Base-by-base conservation (phyloP, 108 stramenopile species). In the Parietichytrium sp. region DNA sequence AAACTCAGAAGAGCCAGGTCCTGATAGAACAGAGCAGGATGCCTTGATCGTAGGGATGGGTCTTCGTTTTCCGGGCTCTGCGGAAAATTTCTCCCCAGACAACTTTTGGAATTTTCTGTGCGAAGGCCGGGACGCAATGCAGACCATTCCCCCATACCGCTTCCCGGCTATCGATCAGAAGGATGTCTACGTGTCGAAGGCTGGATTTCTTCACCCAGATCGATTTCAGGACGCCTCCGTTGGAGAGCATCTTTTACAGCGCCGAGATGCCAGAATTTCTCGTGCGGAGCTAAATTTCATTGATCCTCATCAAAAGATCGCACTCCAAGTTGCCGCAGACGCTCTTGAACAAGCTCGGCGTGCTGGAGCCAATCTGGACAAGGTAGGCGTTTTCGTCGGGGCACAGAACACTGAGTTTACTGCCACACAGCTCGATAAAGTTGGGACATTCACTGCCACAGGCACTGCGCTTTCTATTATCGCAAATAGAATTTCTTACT, bases 351-450 rank as follows among this genome's bases (percentile, higher is more conserved):
- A 38, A 6, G 80, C 79, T 6, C 10, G 20, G 6, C 23, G 6
- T 18, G 29, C 54, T 45, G 54, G 48, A 12, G 38, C 77, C 42
- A 16, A 31, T n/a, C 48, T 47, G 33, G 8, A 10, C 0, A 15
- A 25, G 3, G 48, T 82, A 8, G 83, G 83, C 20, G 83, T 84
- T 23, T 84, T 81, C 33, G 83, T 84, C n/a, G 83, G 83, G 4
- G 47, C 79, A 13, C 79, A 79, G 26, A 84, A 84, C 33, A 80
- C 77, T 13, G 80, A 81, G 52, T 84, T 51, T 29, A 54, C 18
- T 13, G 50, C 29, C 20, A 33, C 54, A 18, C 29, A 78, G 47
- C 38, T n/a, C 18, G 27, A 81, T 16, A 13, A 16, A 15, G 49
- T 53, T 8, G 47, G 54, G 0, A 51, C 48, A 6, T 55, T 48